These are phyloP conservation scores for Pythium volutum DNA, from an alignment of 352 stramenopile species.

Conservation along the genomic window DNA sequence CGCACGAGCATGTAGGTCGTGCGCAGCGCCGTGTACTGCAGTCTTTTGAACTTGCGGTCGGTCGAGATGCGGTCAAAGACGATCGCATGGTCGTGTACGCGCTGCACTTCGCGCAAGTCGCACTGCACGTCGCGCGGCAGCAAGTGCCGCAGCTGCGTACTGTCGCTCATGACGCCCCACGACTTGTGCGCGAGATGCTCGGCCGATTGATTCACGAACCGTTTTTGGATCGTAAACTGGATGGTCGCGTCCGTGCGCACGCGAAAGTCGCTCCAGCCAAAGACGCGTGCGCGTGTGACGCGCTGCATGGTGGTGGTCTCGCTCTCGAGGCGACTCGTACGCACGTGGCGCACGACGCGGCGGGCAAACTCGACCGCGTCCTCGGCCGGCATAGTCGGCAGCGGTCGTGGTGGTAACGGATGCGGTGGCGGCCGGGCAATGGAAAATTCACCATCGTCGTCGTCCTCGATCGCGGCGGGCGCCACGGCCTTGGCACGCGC, in stretches of 20 bases:
- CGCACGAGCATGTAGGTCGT: conserved; percentile 52
- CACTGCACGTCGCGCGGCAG: conserved; percentile 37
- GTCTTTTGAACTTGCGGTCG: conserved; percentile 24
- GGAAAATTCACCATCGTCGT: neutral
- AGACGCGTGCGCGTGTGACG: conserved; percentile 33
- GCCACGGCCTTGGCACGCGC: conserved; percentile 24
- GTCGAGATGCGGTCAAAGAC: conserved; percentile 50
- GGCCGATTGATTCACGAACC: conserved; percentile 28
- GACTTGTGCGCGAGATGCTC: conserved; percentile 29
- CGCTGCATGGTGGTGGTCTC: conserved; percentile 24
- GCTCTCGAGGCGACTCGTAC: conserved; percentile 32
- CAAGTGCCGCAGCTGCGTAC: conserved; percentile 27
- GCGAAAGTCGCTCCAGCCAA: conserved; percentile 52
- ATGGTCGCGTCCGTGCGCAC: conserved; percentile 36
- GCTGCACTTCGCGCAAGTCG: conserved; percentile 42
- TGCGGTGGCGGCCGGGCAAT: too few relatives aligned
- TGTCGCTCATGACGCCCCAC: conserved; percentile 45
- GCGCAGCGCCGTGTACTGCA: conserved; percentile 35
- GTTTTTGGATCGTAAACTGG: conserved; percentile 51
- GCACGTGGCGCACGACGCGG: conserved; percentile 33
- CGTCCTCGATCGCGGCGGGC: neutral
- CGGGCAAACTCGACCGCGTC: conserved; percentile 30
- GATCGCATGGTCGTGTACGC: conserved; percentile 37
- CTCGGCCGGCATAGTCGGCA: conserved; percentile 24
- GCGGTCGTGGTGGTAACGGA: neutral